Percentiles rank a stretch among this genome's conserved stretches.
These are phyloP conservation scores for Hypoxylon sp. DNA, from an alignment of 2,329 filamentous ascomycete species.

Conservation along the genomic window DNA sequence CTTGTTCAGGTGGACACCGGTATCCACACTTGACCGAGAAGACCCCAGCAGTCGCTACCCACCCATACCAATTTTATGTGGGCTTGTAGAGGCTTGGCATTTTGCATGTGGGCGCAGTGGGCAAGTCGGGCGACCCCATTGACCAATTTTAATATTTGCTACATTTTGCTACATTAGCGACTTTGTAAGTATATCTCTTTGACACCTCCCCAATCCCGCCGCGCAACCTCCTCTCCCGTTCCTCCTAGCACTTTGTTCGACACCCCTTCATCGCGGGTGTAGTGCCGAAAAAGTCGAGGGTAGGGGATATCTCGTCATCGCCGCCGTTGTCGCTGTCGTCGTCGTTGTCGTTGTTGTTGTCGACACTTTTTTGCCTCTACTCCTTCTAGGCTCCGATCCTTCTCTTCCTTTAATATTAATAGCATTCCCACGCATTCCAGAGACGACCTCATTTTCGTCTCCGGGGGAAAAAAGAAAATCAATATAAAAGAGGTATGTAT, in stretches of 20 bases:
- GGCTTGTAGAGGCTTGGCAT: slow-evolving; percentile 39
- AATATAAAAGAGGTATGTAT: slow-evolving; percentile 35
- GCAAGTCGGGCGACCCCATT: slow-evolving; percentile 29
- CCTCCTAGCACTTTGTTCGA: slow-evolving; percentile 39
- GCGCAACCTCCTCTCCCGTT: slow-evolving; percentile 36
- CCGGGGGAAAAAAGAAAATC: slow-evolving; percentile 7
- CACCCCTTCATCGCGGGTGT: slow-evolving; percentile 42
- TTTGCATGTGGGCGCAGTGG: slow-evolving; percentile 44
- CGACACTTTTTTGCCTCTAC: slow-evolving; percentile 13
- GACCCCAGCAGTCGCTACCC: slow-evolving; percentile 44
- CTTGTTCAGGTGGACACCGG: slow-evolving; percentile 46
- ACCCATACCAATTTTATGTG: slow-evolving; percentile 44
- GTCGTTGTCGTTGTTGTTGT: slow-evolving; percentile 25
- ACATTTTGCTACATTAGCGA: background rate
- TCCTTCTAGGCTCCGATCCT: slow-evolving; percentile 21
- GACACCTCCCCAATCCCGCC: slow-evolving; percentile 32
- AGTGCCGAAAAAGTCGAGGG: slow-evolving; percentile 42
- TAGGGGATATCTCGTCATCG: slow-evolving; percentile 32
- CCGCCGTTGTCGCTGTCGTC: slow-evolving; percentile 20
- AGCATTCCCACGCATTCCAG: slow-evolving; percentile 39
- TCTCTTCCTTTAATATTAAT: slow-evolving; percentile 32
- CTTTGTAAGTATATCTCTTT: slow-evolving; percentile 36
- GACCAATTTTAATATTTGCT: slow-evolving; percentile 42
- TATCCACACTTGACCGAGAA: slow-evolving; percentile 46
- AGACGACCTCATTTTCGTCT: slow-evolving; percentile 33